Percentiles rank a stretch among this genome's conserved stretches.
Evolutionary conservation across 1,284 basidiomycete genomes (phyloP).

Genomic region (Chalciporus sp.): DNA sequence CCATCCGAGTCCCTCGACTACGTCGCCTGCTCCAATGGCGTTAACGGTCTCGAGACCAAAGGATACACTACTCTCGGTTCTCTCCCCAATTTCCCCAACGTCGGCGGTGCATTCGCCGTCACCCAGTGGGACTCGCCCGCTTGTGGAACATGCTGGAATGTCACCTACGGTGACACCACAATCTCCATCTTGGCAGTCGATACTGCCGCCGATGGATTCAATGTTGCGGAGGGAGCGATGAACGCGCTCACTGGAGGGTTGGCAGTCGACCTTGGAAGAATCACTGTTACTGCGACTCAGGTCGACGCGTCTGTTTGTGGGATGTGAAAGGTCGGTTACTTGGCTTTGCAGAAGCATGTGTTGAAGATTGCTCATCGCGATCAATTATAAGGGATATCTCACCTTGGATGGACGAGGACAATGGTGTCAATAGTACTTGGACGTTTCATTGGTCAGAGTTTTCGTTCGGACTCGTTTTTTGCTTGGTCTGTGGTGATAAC

Average conservation of each 20-base stretch:
- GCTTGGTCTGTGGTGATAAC: no score
- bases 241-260: slow-evolving; percentile 34
- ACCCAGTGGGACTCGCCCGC: slow-evolving; percentile 31
- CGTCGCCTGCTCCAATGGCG: slow-evolving; percentile 54
- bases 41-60: slow-evolving; percentile 41
- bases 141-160: slow-evolving; percentile 35
- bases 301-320: slow-evolving; percentile 31
- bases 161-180: slow-evolving; percentile 28
- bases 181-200: slow-evolving; percentile 36
- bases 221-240: slow-evolving; percentile 39
- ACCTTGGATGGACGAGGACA: no score
- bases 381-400: no score
- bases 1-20: slow-evolving; percentile 31
- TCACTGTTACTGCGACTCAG: slow-evolving; percentile 19
- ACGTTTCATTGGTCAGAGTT: no score
- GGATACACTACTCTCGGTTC: slow-evolving; percentile 49
- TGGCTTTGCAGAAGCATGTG: no score
- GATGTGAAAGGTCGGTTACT: slow-evolving; percentile 8
- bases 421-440: no score
- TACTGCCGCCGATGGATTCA: slow-evolving; percentile 32
- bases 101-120: slow-evolving; percentile 49
- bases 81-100: slow-evolving; percentile 51
- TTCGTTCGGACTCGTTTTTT: no score
- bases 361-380: no score
- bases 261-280: slow-evolving; percentile 29